Evolutionary conservation across 257 asterid genomes (phyloP).

Genomic region (Apocynum venetum): DNA sequence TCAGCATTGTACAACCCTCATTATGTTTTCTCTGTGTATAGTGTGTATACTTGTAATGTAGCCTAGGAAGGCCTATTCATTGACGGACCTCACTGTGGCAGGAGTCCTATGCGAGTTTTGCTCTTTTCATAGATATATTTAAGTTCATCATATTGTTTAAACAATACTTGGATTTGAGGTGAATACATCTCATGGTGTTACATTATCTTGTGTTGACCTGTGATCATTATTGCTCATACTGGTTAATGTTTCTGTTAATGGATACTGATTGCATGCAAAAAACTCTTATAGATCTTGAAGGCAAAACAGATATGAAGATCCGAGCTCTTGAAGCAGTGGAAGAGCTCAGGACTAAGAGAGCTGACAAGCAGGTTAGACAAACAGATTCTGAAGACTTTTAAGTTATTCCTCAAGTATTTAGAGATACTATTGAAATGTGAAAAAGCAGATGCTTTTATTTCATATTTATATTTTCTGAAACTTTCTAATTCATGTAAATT

Average conservation of each 20-base stretch:
- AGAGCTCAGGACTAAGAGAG: constrained; percentile 81
- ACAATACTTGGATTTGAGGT: not conserved
- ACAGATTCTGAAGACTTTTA: no score
- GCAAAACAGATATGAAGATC: constrained; percentile 88
- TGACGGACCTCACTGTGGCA: not conserved
- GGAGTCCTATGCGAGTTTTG: not conserved
- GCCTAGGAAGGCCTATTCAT: not conserved
- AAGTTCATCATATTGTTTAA: not conserved
- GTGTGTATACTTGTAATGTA: not conserved
- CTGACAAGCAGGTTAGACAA: constrained; percentile 79
- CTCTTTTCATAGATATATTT: not conserved
- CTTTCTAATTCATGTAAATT: constrained; percentile 6
- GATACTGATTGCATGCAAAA: not conserved
- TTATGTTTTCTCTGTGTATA: not conserved
- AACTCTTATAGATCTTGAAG: constrained; percentile 70
- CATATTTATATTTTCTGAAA: not conserved
- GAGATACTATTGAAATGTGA: not conserved
- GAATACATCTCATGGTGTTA: not conserved
- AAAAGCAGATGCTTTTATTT: not conserved
- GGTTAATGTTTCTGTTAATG: not conserved
- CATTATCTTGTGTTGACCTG: not conserved
- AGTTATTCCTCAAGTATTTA: not conserved
- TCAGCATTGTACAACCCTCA: not conserved
- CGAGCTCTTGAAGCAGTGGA: constrained; percentile 88
- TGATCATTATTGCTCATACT: not conserved